Base-by-base conservation (phyloP, 2,329 filamentous ascomycete genomes). In the Bipolaris oryzae region DNA sequence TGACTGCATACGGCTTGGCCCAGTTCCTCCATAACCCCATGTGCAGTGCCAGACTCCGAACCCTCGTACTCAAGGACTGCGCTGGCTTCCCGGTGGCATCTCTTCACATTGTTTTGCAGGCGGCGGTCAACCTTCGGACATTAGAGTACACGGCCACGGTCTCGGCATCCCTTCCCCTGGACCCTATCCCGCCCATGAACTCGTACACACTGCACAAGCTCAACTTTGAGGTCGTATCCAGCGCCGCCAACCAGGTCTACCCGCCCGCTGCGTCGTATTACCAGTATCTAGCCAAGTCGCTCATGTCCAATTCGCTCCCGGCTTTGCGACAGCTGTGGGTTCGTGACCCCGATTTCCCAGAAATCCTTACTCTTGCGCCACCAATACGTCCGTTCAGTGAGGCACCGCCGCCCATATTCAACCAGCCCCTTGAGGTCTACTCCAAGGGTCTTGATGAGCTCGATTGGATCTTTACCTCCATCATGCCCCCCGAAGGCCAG, bases 341-440 rank as follows among this genome's bases (percentile, higher is more conserved):
- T 16, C 89, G 91, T 48, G 92, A 97, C 68, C 85, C 89, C 23
- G 82, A 85, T 47, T 96, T 98, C 72, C 88, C 92, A 1, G 91
- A 96, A 64, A 84, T 88, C 10, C 85, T 97, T 5, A 83, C 92
- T 13, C 81, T 94, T 6, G 85, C 87, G 1, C 89, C 89, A 1
- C 89, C 90, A 2, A 80, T 80, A 1, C 79, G 81, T 6, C 76
- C 81, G 1, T 85, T 84, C 58, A 81, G 80, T 20, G 76, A 79
- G 57, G 73, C 68, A 15, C 70, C 71, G 34, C 62, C 63, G 15
- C 70, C 71, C 9, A 76, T 76, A 20, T 79, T 89, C 61, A 78
- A 79, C 25, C 85, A 87, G 62, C 81, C 83, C 1, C 78, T 89
- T 20, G 81, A 86, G 61, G 82, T 89, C 35, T 89, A 86, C 72